Base-by-base conservation (phyloP, 129 eudicot genomes). In the Flaveria bidentis region DNA sequence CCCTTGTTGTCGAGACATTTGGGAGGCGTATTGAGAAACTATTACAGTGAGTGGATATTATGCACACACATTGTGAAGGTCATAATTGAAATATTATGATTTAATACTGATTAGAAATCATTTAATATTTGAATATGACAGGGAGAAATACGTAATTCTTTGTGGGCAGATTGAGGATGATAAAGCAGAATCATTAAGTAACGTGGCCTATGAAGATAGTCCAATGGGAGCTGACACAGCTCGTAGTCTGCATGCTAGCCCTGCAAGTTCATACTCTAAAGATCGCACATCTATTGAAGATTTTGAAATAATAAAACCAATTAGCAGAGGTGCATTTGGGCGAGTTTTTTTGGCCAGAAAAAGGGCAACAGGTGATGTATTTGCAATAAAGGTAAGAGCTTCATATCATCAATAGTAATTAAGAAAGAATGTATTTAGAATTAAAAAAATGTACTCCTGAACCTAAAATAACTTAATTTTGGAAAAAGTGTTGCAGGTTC, bases 271-370 rank as follows among this genome's bases (percentile, higher is more conserved):
- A 13, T 80, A 90, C 62, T 81, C 96, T 44, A 95, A 89, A 83
- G 96, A 87, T 75, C 84, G 96, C 44, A 95, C 99, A 30, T 84
- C 99, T 45, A 95, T 95, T 64, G 99, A 95, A 86, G 99, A 95
- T 86, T 95, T 95, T 85, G 99, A 95, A 87, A 95, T 95, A 71
- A 91, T 95, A 72, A 95, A 91, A 83, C 99, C 99, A 71, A 91
- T 95, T 67, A 95, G 97, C 79, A 86, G 99, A 85, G 99, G 99
- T 51, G 99, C 99, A 53, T 95, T 86, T 89, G 99, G 99, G 74
- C 88, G 97, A 55, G 99, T 95, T 71, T 95, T 95, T 78, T 84
- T 95, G 72, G 96, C 97, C 13, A 82, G 92, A 84, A 95, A 95
- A 85, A 84, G 96, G 79, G 90, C 99, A 60, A 95, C 99, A 72